Percentiles rank a stretch among this genome's conserved stretches.
Conservation (phyloP, 305 asterid species). For the Coffea humblotiana region DNA sequence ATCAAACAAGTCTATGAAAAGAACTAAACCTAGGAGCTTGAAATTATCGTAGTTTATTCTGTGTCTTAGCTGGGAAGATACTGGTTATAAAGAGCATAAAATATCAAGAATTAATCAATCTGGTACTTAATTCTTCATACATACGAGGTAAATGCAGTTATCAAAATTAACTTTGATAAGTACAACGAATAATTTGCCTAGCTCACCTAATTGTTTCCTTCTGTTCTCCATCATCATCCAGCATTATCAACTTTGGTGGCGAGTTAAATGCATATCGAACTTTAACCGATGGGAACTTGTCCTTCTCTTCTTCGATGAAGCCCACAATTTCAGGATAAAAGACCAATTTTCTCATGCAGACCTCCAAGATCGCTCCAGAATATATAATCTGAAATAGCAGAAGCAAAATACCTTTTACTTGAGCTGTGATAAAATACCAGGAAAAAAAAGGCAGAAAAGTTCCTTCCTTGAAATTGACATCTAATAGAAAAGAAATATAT, state of each 20-base stretch:
- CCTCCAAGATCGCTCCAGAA: slow-evolving; percentile 79
- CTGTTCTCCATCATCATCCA: slow-evolving; percentile 62
- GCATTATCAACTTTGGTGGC: slow-evolving; percentile 87
- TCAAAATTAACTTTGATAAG: too few species aligned
- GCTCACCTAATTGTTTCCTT: slow-evolving; percentile 84
- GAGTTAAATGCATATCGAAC: slow-evolving; percentile 80
- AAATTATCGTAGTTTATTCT: too few species aligned
- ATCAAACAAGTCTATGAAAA: too few species aligned
- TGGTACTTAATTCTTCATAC: background rate
- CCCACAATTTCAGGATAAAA: slow-evolving; percentile 87
- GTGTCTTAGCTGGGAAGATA: too few species aligned
- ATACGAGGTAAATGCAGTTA: too few species aligned
- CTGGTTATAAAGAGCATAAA: too few species aligned
- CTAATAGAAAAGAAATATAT: background rate
- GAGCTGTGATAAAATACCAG: too few species aligned
- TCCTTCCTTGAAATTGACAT: background rate
- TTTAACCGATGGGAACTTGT: slow-evolving; percentile 62
- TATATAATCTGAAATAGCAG: slow-evolving; percentile 54
- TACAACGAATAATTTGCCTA: background rate
- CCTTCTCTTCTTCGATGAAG: slow-evolving; percentile 90
- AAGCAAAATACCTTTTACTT: background rate
- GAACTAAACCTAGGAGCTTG: too few species aligned
- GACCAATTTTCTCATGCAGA: slow-evolving; percentile 94
- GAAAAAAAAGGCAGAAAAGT: background rate
- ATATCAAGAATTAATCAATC: background rate